phyloP scores from a whole-genome alignment of 305 asterid species.

The Fraxinus sp. region DNA sequence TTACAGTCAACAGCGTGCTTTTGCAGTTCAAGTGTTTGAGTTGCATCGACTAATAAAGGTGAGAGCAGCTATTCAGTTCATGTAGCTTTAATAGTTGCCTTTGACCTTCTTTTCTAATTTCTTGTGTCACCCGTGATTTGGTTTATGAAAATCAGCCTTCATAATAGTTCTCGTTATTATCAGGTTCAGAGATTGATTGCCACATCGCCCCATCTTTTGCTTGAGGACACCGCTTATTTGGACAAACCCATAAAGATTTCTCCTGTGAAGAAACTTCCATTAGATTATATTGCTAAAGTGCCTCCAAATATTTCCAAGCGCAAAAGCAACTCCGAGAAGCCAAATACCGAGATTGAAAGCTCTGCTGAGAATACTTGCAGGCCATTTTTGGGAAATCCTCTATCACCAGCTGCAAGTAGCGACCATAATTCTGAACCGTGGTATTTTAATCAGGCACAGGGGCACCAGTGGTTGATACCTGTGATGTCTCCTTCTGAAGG shows the following conservation, averaged over 20 bases:
- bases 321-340: constrained; percentile 38
- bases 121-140: background rate
- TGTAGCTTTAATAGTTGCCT: background rate
- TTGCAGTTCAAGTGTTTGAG: constrained; percentile 95
- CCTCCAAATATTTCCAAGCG: constrained; percentile 35
- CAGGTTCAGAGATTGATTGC: constrained; percentile 84
- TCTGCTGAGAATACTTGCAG: constrained; percentile 55
- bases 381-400: constrained; percentile 31
- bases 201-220: constrained; percentile 55
- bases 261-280: constrained; percentile 44
- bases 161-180: background rate
- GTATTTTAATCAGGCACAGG: constrained; percentile 53
- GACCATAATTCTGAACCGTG: constrained; percentile 38
- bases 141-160: background rate
- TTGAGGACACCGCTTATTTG: constrained; percentile 44
- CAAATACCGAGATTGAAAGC: constrained; percentile 48
- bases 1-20: constrained; percentile 82
- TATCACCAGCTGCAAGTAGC: constrained; percentile 28
- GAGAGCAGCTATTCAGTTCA: background rate
- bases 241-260: constrained; percentile 43
- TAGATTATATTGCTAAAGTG: constrained; percentile 39
- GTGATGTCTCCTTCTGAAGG: constrained; percentile 95
- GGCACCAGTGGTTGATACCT: constrained; percentile 82
- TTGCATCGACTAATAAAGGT: constrained; percentile 89
- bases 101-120: background rate